Evolutionary conservation across 164 flowering plant species (phyloP), one percentile per base, ranked within the genome.

Genomic region (Vitis amurensis): DNA sequence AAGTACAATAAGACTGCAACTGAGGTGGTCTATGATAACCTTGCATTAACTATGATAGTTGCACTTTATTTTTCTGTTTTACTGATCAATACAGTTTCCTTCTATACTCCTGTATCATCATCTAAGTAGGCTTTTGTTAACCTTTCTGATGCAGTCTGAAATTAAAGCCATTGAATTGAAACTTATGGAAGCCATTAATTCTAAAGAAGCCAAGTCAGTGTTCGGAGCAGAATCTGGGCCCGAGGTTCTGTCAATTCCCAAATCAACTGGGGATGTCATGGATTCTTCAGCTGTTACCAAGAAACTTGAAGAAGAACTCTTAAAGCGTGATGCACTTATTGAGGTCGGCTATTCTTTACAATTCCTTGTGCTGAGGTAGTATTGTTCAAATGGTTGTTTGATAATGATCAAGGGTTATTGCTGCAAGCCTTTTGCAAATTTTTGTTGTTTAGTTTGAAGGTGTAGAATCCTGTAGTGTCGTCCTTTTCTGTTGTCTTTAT

Each of bases 241-340:
- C 73, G 85, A 71, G 19, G 64, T 65, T 66, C 71, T 72, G 44
- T 73, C 83, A 49, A 71, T 61, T 59, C 37, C 83, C 61, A 86
- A 74, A 77, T 73, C 79, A 65, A 59, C 80, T 49, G 88, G 71
- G 37, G 90, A 89, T 59, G 71, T 69, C 30, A 68, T 75, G 55
- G 94, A 93, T 81, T 85, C 89, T 69, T 80, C 88, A 23, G 75
- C 83, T 64, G 92, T 91, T 53, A 85, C 89, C 66, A 89, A 80
- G 76, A 95, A 94, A 77, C 96, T 95, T 75, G 97, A 95, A 79
- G 97, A 93, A 77, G 98, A 95, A 78, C 94, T 95, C 11, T 78
- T 80, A 69, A 95, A 95, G 78, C 91, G 98, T 67, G 98, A 93
- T 88, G 90, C 91, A 14, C 90, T 93, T 15, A 95, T 93, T 77